phyloP scores from a whole-genome alignment of 179 eudicot genomes.

The Actinidia chinensis region DNA sequence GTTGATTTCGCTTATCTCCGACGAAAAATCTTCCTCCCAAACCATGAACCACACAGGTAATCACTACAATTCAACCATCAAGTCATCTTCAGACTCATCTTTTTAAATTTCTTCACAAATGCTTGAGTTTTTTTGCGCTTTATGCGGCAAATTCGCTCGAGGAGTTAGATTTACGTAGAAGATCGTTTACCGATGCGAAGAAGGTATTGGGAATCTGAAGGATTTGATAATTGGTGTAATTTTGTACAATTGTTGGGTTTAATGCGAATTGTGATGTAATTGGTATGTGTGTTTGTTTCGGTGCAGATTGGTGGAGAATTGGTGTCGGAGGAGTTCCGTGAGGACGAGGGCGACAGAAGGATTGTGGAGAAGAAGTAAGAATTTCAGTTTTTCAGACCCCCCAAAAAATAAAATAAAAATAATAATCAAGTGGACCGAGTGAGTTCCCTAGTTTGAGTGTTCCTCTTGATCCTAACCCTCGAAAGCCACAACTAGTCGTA shows the following conservation, averaged over 20 bases:
- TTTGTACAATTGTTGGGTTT: neutral
- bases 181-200: conserved; percentile 61
- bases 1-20: conserved; percentile 85
- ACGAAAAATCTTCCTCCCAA: conserved; percentile 68
- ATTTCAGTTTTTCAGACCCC: neutral
- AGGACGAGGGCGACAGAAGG: conserved; percentile 11
- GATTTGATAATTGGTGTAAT: neutral
- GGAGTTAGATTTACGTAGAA: conserved; percentile 40
- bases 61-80: neutral
- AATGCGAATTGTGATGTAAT: neutral
- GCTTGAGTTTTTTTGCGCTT: conserved; percentile 6
- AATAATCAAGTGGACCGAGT: too few relatives aligned
- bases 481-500: too few relatives aligned
- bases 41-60: conserved; percentile 49
- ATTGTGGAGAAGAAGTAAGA: conserved; percentile 51
- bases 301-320: conserved; percentile 66
- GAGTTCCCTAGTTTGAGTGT: too few relatives aligned
- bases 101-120: neutral
- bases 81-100: too few relatives aligned
- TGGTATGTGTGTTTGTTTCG: conserved; percentile 18
- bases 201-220: conserved; percentile 40
- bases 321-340: conserved; percentile 70
- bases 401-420: too few relatives aligned
- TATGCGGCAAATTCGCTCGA: conserved; percentile 50
- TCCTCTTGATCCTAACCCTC: too few relatives aligned